Conservation (phyloP, 1,284 basidiomycete species). For the Porodaedalea pini region DNA sequence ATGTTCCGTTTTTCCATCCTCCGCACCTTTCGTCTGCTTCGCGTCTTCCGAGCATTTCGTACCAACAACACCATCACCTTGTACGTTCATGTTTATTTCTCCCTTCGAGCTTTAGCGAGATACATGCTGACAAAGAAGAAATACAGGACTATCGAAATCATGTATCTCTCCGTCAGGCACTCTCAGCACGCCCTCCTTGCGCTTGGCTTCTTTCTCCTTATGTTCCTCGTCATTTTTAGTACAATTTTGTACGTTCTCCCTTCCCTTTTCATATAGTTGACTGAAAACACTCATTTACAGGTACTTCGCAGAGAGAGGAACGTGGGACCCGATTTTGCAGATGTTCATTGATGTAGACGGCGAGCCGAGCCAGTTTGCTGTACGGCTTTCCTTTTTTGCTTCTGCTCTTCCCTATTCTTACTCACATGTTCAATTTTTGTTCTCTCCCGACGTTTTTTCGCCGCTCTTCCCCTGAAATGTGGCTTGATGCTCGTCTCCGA, state of each 20-base stretch:
- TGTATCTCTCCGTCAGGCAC: constrained; percentile 83
- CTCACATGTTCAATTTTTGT: constrained; percentile 17
- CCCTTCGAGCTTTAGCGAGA: not conserved
- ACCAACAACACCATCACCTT: constrained; percentile 78
- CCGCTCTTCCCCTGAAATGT: too few species aligned
- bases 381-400: constrained; percentile 31
- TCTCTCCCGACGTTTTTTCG: too few species aligned
- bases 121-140: not conserved
- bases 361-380: constrained; percentile 72
- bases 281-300: constrained; percentile 32
- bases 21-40: constrained; percentile 76
- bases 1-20: constrained; percentile 87
- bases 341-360: constrained; percentile 83
- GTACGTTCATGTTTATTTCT: constrained; percentile 41
- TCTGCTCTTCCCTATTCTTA: not conserved
- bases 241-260: constrained; percentile 65
- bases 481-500: too few species aligned
- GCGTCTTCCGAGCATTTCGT: constrained; percentile 85
- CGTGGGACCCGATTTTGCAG: constrained; percentile 76
- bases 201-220: constrained; percentile 83
- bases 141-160: constrained; percentile 82
- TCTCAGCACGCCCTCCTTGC: constrained; percentile 85
- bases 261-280: not conserved
- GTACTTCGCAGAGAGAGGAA: constrained; percentile 85
- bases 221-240: constrained; percentile 82